Evolutionary conservation across 176 grass and related monocot species (phyloP), one percentile per base, ranked within the genome.

Genomic region (Chrysopogon serrulatus): DNA sequence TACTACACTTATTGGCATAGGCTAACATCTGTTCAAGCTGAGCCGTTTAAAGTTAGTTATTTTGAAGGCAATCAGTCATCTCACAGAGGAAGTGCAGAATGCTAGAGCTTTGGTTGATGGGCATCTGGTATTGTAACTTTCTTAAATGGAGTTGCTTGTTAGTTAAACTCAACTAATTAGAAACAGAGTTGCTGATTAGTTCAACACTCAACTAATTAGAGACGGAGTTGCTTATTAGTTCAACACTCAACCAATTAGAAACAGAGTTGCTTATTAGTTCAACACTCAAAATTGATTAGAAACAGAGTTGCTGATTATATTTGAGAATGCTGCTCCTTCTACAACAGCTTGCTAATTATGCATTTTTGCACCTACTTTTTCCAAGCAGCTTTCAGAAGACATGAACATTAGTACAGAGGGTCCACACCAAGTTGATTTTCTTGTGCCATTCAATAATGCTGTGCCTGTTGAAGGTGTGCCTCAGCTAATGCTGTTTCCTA

Each of bases 31-130:
- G 62, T 60, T 90, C 88, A 88, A 85, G 76, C 80, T 36, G 90
- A 88, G n/a, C 78, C 84, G 73, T 88, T 98, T 68, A 93, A 88
- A 88, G 87, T 88, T 86, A 79, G 45, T 88, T 90, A 76, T 91
- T 85, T 85, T 56, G 6, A 93, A 87, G 85, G 93, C 85, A 83
- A 93, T 95, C 61, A 82, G 71, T 89, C 37, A 93, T 80, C 84
- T 95, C 89, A 83, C 80, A 19, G 90, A 93, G 77, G 90, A 95
- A 87, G 81, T 98, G 54, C 93, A 90, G 85, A 90, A 75, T 89
- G 82, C 93, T 34, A 92, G 85, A 88, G 84, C 89, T 89, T 88
- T 95, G 71, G 80, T 98, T 65, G 74, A 95, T 83, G 91, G 91
- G 77, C 44, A 83, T 82, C 32, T 98, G 76, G 96, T 95, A n/a